Conservation (phyloP, 495 filamentous ascomycete species). For the Jackrogersella minutella region DNA sequence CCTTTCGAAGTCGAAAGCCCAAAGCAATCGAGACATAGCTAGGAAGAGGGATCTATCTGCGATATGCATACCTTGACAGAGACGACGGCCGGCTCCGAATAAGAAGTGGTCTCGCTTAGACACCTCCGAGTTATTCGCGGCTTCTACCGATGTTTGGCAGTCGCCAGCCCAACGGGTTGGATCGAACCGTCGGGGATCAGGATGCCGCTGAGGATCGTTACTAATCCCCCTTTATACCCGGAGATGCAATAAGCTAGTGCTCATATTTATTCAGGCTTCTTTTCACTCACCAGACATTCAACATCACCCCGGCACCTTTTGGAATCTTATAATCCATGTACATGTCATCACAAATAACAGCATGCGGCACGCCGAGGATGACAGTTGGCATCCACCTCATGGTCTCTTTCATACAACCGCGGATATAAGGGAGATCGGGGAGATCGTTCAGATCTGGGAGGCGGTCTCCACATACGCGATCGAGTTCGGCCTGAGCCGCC, state of each 20-base stretch:
- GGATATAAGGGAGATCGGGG: conserved; percentile 58
- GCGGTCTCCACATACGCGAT: conserved; percentile 58
- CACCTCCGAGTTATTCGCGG: conserved; percentile 50
- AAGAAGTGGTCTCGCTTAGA: conserved; percentile 47
- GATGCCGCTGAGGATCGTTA: conserved; percentile 50
- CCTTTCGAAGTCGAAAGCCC: conserved; percentile 55
- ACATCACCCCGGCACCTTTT: conserved; percentile 44
- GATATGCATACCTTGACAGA: conserved; percentile 64
- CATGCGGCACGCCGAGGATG: conserved; percentile 63
- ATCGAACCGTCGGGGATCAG: conserved; percentile 57
- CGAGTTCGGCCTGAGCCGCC: conserved; percentile 63
- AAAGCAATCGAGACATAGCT: conserved; percentile 55
- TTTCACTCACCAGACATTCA: conserved; percentile 48
- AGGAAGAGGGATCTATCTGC: conserved; percentile 62
- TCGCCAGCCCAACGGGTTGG: conserved; percentile 56
- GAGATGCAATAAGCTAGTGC: conserved; percentile 9
- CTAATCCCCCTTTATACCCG: conserved; percentile 49
- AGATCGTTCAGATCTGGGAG: conserved; percentile 60
- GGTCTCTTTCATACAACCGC: conserved; percentile 60
- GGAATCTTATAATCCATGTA: conserved; percentile 52
- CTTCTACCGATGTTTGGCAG: conserved; percentile 34
- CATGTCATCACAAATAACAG: conserved; percentile 55
- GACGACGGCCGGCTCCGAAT: conserved; percentile 64
- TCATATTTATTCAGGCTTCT: not conserved
- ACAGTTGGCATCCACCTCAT: conserved; percentile 64